These are phyloP conservation scores for Neurospora sp. DNA, from an alignment of 2,329 filamentous ascomycete species.

Conservation along the genomic window DNA sequence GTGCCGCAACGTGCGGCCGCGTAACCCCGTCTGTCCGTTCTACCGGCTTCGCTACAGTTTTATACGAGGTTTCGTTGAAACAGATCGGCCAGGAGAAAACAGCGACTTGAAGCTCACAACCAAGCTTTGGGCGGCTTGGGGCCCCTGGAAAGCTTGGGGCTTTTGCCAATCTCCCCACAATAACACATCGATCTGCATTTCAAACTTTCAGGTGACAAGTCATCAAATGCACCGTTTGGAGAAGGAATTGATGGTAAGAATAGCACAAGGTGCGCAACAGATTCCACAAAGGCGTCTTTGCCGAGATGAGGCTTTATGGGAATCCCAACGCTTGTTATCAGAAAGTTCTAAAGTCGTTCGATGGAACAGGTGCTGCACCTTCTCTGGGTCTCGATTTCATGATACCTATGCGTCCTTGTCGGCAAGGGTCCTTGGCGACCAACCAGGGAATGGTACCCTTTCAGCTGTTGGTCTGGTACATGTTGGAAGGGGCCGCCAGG, in stretches of 20 bases:
- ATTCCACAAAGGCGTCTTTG: not conserved
- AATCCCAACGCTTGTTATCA: not conserved
- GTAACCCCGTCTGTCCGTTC: too few relatives aligned
- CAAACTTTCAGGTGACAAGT: not conserved
- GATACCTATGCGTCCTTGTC: not conserved
- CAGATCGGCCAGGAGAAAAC: not conserved
- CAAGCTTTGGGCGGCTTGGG: not conserved
- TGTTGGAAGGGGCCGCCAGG: not conserved
- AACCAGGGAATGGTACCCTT: not conserved
- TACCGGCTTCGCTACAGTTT: not conserved
- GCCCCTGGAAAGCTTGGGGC: not conserved
- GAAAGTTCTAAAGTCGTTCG: not conserved
- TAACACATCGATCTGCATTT: not conserved
- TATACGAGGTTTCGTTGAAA: not conserved
- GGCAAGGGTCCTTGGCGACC: not conserved
- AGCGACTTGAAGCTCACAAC: not conserved
- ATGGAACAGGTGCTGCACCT: not conserved
- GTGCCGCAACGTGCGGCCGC: not conserved
- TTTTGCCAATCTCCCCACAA: not conserved
- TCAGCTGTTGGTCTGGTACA: not conserved
- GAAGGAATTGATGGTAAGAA: not conserved
- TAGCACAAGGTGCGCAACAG: not conserved
- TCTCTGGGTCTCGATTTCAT: not conserved
- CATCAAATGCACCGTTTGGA: not conserved
- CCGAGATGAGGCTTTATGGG: not conserved